Evolutionary conservation across 2,329 filamentous ascomycete genomes (phyloP).

Genomic region (Neofusicoccum laricinum): DNA sequence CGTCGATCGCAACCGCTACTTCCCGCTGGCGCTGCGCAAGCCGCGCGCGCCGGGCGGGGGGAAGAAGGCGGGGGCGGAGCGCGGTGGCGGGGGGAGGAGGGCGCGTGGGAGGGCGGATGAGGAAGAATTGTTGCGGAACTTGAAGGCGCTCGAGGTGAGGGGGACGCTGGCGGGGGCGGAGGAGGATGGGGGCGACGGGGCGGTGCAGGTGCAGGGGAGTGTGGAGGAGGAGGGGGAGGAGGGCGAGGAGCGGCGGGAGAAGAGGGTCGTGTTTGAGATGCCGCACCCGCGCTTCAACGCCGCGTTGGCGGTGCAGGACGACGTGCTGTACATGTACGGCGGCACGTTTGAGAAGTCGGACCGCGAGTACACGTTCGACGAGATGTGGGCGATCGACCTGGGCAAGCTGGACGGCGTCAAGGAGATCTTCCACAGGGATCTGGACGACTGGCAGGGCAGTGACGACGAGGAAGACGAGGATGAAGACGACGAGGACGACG

Average conservation of each 20-base stretch:
- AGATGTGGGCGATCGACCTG: constrained; percentile 90
- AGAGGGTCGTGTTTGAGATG: constrained; percentile 70
- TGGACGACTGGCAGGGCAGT: constrained; percentile 74
- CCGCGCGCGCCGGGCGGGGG: constrained; percentile 66
- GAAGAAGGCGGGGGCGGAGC: constrained; percentile 51
- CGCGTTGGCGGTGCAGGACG: constrained; percentile 84
- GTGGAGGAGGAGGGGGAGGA: constrained; percentile 55
- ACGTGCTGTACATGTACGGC: constrained; percentile 89
- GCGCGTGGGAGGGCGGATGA: constrained; percentile 86
- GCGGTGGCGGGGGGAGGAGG: constrained; percentile 55
- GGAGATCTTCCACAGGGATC: constrained; percentile 81
- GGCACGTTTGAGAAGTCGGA: constrained; percentile 96
- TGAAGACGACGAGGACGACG: constrained; percentile 46
- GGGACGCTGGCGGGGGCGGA: constrained; percentile 54
- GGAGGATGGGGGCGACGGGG: constrained; percentile 29
- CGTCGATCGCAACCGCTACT: constrained; percentile 91
- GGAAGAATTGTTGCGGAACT: constrained; percentile 81
- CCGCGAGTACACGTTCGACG: constrained; percentile 91
- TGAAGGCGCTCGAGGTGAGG: constrained; percentile 80
- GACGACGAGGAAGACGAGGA: constrained; percentile 44
- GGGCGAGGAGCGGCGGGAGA: constrained; percentile 48
- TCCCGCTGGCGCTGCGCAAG: constrained; percentile 75
- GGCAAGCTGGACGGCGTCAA: constrained; percentile 92
- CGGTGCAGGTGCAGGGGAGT: constrained; percentile 19
- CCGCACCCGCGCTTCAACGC: constrained; percentile 91